phyloP scores from a whole-genome alignment of 2,329 filamentous ascomycete genomes.

The Hysterium pulicare region DNA sequence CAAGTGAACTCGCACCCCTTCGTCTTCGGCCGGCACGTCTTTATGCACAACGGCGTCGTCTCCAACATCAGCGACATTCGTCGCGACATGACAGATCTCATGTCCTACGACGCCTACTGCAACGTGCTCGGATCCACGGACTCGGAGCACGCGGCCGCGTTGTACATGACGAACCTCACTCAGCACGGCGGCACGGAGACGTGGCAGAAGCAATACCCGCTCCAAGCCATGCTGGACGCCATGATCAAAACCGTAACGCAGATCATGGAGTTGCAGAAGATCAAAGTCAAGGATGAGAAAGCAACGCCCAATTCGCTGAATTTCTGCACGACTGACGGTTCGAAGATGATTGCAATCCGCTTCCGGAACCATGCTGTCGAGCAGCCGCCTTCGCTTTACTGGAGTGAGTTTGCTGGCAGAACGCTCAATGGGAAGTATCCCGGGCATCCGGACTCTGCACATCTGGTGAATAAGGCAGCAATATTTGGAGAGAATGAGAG shows the following conservation, averaged over 20 bases:
- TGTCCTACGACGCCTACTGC: slow-evolving; percentile 48
- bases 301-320: slow-evolving; percentile 51
- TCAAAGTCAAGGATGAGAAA: slow-evolving; percentile 36
- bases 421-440: slow-evolving; percentile 54
- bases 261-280: slow-evolving; percentile 47
- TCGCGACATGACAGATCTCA: slow-evolving; percentile 43
- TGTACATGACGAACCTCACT: slow-evolving; percentile 49
- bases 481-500: slow-evolving; percentile 37
- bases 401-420: slow-evolving; percentile 48
- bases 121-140: slow-evolving; percentile 52
- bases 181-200: slow-evolving; percentile 31
- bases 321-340: slow-evolving; percentile 51
- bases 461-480: slow-evolving; percentile 32
- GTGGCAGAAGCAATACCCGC: slow-evolving; percentile 44
- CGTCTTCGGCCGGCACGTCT: slow-evolving; percentile 51
- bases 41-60: slow-evolving; percentile 57
- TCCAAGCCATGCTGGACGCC: slow-evolving; percentile 44
- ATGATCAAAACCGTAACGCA: slow-evolving; percentile 46
- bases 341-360: slow-evolving; percentile 48
- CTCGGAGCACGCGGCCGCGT: slow-evolving; percentile 51
- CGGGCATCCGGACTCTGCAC: slow-evolving; percentile 43
- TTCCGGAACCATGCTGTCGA: slow-evolving; percentile 52
- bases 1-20: slow-evolving; percentile 55
- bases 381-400: slow-evolving; percentile 53
- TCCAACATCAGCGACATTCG: slow-evolving; percentile 47